Evolutionary conservation across 1,284 basidiomycete genomes (phyloP).

Genomic region (Hemileia vastatrix): DNA sequence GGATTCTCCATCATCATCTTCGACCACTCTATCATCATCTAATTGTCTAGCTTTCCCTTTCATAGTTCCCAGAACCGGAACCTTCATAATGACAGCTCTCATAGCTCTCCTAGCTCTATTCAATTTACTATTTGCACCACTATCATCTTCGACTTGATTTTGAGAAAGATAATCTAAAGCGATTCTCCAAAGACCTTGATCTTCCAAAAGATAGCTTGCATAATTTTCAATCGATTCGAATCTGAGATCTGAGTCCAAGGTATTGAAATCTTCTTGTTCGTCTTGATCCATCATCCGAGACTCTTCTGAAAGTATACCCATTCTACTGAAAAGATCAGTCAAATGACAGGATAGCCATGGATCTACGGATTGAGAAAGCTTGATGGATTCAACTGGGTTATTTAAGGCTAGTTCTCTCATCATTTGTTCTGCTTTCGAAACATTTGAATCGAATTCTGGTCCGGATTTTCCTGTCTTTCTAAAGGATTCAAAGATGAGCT

Average conservation of each 20-base stretch:
- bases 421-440: no score
- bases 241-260: background rate
- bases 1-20: conserved; percentile 26
- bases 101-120: conserved; percentile 28
- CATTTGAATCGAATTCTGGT: no score
- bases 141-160: background rate
- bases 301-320: background rate
- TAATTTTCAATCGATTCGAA: conserved; percentile 29
- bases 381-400: background rate
- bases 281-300: background rate
- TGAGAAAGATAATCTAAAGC: conserved; percentile 37
- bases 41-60: conserved; percentile 4
- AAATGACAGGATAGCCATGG: background rate
- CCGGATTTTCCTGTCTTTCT: no score
- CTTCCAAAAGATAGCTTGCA: conserved; percentile 35
- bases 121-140: conserved; percentile 2
- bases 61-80: conserved; percentile 25
- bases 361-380: background rate
- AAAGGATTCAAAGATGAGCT: no score
- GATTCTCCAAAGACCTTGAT: conserved; percentile 42
- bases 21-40: conserved; percentile 3
- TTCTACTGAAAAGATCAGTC: background rate
- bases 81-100: conserved; percentile 36
- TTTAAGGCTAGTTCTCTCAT: background rate
- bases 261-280: background rate